Evolutionary conservation across 495 filamentous ascomycete species (phyloP).

Genomic region (Daldinia caldariorum): DNA sequence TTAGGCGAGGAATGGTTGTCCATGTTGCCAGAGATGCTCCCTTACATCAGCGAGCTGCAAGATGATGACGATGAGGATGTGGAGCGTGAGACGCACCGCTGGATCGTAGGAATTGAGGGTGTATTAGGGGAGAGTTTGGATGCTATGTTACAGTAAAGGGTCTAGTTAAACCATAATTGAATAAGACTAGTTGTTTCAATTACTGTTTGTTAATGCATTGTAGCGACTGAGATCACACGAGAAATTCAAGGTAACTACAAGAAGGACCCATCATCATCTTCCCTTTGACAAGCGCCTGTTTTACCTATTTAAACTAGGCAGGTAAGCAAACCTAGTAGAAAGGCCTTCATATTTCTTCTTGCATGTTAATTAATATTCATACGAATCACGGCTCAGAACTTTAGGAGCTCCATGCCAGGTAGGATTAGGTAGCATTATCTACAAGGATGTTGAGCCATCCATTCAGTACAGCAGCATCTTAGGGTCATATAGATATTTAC

Average conservation of each 20-base stretch:
- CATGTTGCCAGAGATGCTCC: slow-evolving; percentile 91
- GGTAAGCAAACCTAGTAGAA: not conserved
- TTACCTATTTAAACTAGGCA: not conserved
- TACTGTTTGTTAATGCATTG: not conserved
- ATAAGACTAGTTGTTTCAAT: slow-evolving; percentile 8
- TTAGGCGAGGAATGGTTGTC: slow-evolving; percentile 93
- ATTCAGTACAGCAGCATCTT: not conserved
- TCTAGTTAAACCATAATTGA: not conserved
- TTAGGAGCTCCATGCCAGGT: not conserved
- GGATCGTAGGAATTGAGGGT: slow-evolving; percentile 87
- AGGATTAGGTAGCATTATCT: not conserved
- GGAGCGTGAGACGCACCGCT: slow-evolving; percentile 83
- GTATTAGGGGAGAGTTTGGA: slow-evolving; percentile 88
- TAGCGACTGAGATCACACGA: not conserved
- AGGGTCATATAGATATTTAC: not conserved
- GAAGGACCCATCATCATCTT: not conserved
- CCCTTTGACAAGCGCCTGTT: not conserved
- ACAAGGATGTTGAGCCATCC: not conserved
- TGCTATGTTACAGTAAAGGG: slow-evolving; percentile 80
- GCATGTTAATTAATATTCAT: not conserved
- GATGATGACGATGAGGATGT: slow-evolving; percentile 96
- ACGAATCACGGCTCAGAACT: not conserved
- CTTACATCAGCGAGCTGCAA: slow-evolving; percentile 90
- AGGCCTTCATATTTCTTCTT: not conserved
- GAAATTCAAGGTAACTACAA: not conserved